phyloP scores from a whole-genome alignment of 306 rosid species.

The Acacia crassicarpa region DNA sequence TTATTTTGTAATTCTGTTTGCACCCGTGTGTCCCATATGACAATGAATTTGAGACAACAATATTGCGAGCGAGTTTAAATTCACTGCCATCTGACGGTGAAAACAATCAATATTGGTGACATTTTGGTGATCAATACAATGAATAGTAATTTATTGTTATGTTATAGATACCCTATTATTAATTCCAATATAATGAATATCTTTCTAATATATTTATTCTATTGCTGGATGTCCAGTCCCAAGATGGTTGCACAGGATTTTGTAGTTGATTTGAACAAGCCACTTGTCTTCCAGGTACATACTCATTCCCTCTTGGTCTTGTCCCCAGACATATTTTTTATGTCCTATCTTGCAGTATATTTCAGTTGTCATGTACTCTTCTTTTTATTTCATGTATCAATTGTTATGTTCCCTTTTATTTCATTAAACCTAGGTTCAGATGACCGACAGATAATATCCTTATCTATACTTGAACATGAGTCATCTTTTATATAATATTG shows the following conservation, averaged over 20 bases:
- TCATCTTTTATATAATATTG: constrained; percentile 24
- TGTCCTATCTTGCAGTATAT: constrained; percentile 12
- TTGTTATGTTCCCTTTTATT: constrained; percentile 3
- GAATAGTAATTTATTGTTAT: constrained; percentile 8
- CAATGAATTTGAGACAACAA: neutral
- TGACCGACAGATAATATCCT: neutral
- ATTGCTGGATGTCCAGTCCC: constrained; percentile 35
- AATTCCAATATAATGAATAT: neutral
- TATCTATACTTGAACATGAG: neutral
- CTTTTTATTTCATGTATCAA: neutral
- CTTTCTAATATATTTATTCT: constrained; percentile 4
- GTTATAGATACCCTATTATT: neutral
- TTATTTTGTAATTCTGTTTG: neutral
- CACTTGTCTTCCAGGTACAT: constrained; percentile 91
- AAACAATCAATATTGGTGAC: constrained; percentile 8
- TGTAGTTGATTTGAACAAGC: constrained; percentile 76
- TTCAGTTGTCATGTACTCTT: constrained; percentile 17
- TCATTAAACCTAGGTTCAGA: neutral
- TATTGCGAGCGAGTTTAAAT: constrained; percentile 7
- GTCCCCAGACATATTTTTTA: neutral
- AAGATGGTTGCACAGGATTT: constrained; percentile 82
- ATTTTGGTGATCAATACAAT: constrained; percentile 7
- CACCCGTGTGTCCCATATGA: neutral
- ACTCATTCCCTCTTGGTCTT: neutral
- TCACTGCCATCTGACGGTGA: constrained; percentile 20